These are phyloP conservation scores for Ophiocordyceps camponoti-floridani DNA, from an alignment of 2,329 filamentous ascomycete species.

Conservation along the genomic window DNA sequence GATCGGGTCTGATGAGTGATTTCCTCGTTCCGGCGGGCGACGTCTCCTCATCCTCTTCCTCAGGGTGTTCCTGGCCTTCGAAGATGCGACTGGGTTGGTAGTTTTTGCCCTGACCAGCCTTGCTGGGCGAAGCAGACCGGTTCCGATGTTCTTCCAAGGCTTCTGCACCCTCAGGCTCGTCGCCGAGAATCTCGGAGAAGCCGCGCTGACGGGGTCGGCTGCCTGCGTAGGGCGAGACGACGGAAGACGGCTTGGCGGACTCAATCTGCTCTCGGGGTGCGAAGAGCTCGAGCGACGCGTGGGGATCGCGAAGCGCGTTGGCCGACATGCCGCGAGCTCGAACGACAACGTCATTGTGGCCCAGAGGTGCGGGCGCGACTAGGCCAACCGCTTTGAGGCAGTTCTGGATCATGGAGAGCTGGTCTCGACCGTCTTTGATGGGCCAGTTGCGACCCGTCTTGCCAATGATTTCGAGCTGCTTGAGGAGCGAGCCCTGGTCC, in stretches of 20 bases:
- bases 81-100: constrained; percentile 47
- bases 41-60: constrained; percentile 21
- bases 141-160: constrained; percentile 18
- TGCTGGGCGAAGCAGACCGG: constrained; percentile 32
- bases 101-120: constrained; percentile 39
- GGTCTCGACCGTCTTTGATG: constrained; percentile 72
- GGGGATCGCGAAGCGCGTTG: constrained; percentile 41
- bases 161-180: constrained; percentile 25
- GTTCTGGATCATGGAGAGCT: constrained; percentile 56
- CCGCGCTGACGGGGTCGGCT: constrained; percentile 46
- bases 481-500: constrained; percentile 88
- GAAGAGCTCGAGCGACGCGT: constrained; percentile 61
- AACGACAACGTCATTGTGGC: constrained; percentile 17
- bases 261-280: constrained; percentile 47
- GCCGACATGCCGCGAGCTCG: constrained; percentile 33
- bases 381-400: constrained; percentile 32
- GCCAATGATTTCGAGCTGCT: constrained; percentile 86
- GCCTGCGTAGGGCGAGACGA: constrained; percentile 44
- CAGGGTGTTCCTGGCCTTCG: constrained; percentile 28
- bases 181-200: constrained; percentile 54
- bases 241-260: constrained; percentile 22
- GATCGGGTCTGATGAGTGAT: constrained; percentile 42
- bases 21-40: constrained; percentile 22
- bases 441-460: constrained; percentile 86
- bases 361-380: constrained; percentile 12